phyloP scores from a whole-genome alignment of 2,329 filamentous ascomycete genomes.

The Ambrosiella cleistominuta region DNA sequence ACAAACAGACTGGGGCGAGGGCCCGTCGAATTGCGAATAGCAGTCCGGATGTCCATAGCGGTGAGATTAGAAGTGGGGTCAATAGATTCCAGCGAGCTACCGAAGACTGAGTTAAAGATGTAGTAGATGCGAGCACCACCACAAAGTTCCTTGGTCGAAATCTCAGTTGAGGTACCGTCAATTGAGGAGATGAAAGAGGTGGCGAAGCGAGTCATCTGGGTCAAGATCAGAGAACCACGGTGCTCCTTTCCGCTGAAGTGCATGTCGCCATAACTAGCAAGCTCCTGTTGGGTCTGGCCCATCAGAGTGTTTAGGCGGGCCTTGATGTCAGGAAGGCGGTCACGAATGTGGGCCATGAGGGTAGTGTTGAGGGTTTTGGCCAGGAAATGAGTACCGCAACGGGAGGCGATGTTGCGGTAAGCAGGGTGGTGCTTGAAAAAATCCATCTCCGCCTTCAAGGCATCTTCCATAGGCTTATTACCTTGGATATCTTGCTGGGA shows the following conservation, averaged over 20 bases:
- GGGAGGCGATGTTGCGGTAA: conserved; percentile 84
- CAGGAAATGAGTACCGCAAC: conserved; percentile 85
- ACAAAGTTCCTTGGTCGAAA: conserved; percentile 94
- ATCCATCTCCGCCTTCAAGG: conserved; percentile 72
- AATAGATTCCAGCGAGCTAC: conserved; percentile 87
- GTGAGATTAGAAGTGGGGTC: conserved; percentile 93
- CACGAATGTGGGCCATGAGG: conserved; percentile 89
- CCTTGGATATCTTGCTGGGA: conserved; percentile 96
- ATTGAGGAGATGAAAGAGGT: conserved; percentile 97
- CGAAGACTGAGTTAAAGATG: conserved; percentile 98
- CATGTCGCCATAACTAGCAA: conserved; percentile 94
- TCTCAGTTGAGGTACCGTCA: conserved; percentile 94
- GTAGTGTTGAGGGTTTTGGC: conserved; percentile 92
- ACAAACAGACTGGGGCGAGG: conserved; percentile 92
- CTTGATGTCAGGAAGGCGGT: conserved; percentile 93
- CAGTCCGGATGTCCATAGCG: conserved; percentile 84
- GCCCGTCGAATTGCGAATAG: conserved; percentile 93
- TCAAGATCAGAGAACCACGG: conserved; percentile 80
- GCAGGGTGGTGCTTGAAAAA: conserved; percentile 97
- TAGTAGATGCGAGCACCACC: conserved; percentile 94
- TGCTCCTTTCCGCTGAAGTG: conserved; percentile 97
- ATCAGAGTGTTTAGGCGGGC: conserved; percentile 92
- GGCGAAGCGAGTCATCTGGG: conserved; percentile 95
- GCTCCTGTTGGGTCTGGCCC: conserved; percentile 98
- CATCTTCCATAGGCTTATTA: conserved; percentile 86